Evolutionary conservation across 176 grass and related monocot species (phyloP), one percentile per base, ranked within the genome.

Genomic region (Pontederia paniculata): DNA sequence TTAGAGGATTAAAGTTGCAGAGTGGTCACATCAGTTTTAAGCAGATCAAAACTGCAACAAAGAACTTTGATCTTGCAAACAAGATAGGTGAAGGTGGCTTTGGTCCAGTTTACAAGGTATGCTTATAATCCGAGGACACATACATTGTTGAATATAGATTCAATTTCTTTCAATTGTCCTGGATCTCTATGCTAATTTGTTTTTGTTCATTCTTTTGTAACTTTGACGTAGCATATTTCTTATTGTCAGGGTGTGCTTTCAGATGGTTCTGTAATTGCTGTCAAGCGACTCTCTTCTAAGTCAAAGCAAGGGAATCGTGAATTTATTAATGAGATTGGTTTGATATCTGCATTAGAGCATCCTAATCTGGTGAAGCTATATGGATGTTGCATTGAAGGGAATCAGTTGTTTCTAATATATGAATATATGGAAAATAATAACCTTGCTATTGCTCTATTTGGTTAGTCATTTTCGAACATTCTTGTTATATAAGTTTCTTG

Each of bases 371-470:
- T 65, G 15, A 65, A 65, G 47, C 22, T 65, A 16, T 50, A 65
- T 65, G 62, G 62, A 42, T 65, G 62, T 41, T 50, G 47, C 47
- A 65, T 65, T 20, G 62, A 65, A 21, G 62, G 62, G 31, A 45
- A 65, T 50, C 62, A 65, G 7, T 37, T 65, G 50, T 12, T 65
- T 9, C 48, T 65, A 50, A 65, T 65, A 65, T 65, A 65, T 41
- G 62, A 65, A 23, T 65, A 65, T 23, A 65, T 65, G 62, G 62
- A 65, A 65, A 65, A 65, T 23, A 65, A 65, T 23, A 65, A 47
- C 50, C 62, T 65, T 17, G 62, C 62, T 17, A 9, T 3, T 20
- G 23, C 47, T 50, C 13, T 65, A 51, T 65, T 65, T 51, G 62
- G 62, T 51, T 50, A 47, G 23, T 31, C 28, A 31, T 41, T 42